These are phyloP conservation scores for Sclerotinia nivalis DNA, from an alignment of 2,329 filamentous ascomycete species.

Conservation along the genomic window DNA sequence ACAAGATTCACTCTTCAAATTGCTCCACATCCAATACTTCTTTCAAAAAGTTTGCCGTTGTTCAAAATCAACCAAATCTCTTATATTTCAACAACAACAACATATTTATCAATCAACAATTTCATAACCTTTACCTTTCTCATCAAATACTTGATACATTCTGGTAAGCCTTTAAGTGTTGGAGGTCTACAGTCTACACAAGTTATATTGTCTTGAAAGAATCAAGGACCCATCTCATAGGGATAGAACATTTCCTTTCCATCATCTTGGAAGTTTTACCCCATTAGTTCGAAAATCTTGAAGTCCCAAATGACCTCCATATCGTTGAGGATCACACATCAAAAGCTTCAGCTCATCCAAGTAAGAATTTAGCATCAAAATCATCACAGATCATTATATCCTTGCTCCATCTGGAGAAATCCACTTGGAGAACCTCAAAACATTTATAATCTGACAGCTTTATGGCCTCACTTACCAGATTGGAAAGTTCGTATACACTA, in stretches of 20 bases:
- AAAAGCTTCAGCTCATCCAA: neutral
- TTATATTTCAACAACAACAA: neutral
- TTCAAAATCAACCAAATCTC: too few relatives aligned
- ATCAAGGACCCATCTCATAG: neutral
- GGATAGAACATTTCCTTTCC: neutral
- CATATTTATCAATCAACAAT: neutral
- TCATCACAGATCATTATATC: neutral
- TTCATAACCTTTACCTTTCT: too few relatives aligned
- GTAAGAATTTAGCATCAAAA: neutral
- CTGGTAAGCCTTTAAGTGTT: neutral
- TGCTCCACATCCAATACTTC: neutral
- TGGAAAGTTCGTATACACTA: neutral
- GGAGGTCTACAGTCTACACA: neutral
- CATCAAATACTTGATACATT: neutral
- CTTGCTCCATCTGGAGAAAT: neutral
- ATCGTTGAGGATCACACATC: neutral
- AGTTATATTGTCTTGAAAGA: neutral
- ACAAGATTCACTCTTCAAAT: neutral
- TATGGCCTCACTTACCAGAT: neutral
- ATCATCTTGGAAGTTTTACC: neutral
- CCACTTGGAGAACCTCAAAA: neutral
- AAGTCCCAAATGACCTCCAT: neutral
- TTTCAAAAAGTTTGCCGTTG: too few relatives aligned
- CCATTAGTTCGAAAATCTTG: too few relatives aligned
- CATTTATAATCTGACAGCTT: neutral